Conservation (phyloP, 805 yeast species). For the Candida sphagnicola region DNA sequence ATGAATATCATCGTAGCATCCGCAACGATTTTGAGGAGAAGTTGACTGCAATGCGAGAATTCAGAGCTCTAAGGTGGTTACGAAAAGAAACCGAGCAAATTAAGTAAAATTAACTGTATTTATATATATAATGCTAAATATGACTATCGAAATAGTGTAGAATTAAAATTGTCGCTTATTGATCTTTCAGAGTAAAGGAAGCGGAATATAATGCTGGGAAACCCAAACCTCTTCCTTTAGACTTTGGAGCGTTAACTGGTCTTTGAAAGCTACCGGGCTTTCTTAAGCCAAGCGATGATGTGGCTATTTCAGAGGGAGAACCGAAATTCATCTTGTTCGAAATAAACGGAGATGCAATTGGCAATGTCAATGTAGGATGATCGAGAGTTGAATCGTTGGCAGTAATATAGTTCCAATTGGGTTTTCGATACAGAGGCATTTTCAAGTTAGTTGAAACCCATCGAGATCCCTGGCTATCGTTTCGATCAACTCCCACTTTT, state of each 20-base stretch:
- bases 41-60: conserved; percentile 52
- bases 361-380: conserved; percentile 14
- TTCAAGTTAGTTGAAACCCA: too few species aligned
- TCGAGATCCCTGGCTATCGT: too few species aligned
- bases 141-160: neutral
- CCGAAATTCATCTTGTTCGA: conserved; percentile 21
- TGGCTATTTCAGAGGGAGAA: conserved; percentile 4
- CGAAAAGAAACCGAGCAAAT: conserved; percentile 54
- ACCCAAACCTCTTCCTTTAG: conserved; percentile 16
- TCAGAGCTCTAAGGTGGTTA: conserved; percentile 68
- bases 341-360: conserved; percentile 24
- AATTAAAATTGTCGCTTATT: neutral
- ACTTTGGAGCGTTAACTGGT: conserved; percentile 18
- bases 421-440: conserved; percentile 24
- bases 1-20: conserved; percentile 31
- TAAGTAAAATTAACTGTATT: conserved; percentile 3
- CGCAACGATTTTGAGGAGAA: conserved; percentile 29
- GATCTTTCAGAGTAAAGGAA: neutral
- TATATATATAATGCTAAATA: neutral
- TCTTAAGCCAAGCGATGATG: conserved; percentile 18
- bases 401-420: conserved; percentile 6
- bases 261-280: conserved; percentile 34
- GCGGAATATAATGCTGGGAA: conserved; percentile 13
- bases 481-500: too few species aligned
- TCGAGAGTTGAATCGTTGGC: neutral